Base-by-base conservation (phyloP, 306 rosid species). In the Rosa persica region DNA sequence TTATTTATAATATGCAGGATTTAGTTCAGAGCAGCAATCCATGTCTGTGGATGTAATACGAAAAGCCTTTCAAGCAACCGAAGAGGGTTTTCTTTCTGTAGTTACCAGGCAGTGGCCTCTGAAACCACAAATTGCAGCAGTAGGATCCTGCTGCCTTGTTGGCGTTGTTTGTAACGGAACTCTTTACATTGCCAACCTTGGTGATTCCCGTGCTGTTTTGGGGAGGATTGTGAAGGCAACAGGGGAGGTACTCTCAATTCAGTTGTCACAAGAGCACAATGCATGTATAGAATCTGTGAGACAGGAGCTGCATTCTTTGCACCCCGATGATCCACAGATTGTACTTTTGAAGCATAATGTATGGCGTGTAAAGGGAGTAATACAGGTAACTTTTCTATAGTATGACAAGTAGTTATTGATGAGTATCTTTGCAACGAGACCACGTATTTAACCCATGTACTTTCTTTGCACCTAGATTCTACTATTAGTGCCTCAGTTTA, bases 161-260 rank as follows among this genome's bases (percentile, higher is more conserved):
- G 93, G 97, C 75, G 89, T 93, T 78, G 81, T 93, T 71, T 91
- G 91, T 78, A 86, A 81, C 17, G 98, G 90, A 82, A 83, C 69
- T 77, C 97, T 93, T 78, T 90, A 80, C 71, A 62, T 93, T 52
- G 98, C 98, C 46, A 93, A 93, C 77, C 81, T 83, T 12, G 98
- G 98, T 22, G 98, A 93, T 89, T 93, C 98, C 75, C 90, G 97
- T 57, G 97, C 98, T 58, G 97, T 93, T 78, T 79, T 93, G 92
- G 98, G 96, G 79, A 93, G 96, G 87, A 75, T 67, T 16, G 91
- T 87, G 64, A 87, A 83, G 77, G 93, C 91, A 76, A 93, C 97
- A 4, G 98, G 97, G 8, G 92, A 91, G 86, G 92, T 91, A 83
- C 85, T 90, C 77, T 84, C 97, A 73, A 83, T 79, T 70, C 97